Evolutionary conservation across 2,329 filamentous ascomycete genomes (phyloP).

Genomic region (Aspergillus tanneri): DNA sequence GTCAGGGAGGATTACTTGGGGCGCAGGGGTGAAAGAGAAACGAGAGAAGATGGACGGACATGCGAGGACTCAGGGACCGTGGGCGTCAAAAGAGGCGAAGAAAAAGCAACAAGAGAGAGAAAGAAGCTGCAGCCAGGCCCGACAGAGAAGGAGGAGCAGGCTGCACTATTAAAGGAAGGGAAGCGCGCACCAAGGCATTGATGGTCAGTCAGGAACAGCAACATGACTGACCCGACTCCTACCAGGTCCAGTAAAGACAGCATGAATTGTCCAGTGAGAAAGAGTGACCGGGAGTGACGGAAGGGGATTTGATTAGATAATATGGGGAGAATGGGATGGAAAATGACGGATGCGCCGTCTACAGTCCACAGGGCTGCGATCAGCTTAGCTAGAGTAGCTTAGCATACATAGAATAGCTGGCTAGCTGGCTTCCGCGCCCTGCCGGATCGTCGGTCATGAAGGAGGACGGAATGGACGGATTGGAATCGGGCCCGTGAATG

Average conservation of each 20-base stretch:
- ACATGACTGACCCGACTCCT: not conserved
- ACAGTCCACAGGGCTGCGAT: conserved; percentile 14
- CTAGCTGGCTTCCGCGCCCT: conserved; percentile 25
- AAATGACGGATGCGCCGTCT: conserved; percentile 25
- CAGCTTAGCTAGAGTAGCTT: no score
- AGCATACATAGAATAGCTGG: no score
- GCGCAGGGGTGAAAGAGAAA: conserved; percentile 4
- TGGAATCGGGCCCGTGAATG: not conserved
- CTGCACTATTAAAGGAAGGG: conserved; percentile 22
- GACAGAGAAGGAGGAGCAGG: conserved; percentile 12
- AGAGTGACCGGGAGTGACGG: conserved; percentile 26
- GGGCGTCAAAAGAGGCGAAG: conserved; percentile 14
- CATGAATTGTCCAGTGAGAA: conserved; percentile 20
- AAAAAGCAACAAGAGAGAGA: conserved; percentile 12
- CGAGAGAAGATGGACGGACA: conserved; percentile 4
- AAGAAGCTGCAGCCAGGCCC: conserved; percentile 14
- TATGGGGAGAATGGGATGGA: conserved; percentile 7
- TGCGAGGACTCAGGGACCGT: no score
- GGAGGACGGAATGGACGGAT: conserved; percentile 21
- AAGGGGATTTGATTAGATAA: conserved; percentile 26
- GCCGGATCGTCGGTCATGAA: conserved; percentile 16
- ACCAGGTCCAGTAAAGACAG: conserved; percentile 3
- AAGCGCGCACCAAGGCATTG: conserved; percentile 15
- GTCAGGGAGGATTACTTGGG: conserved; percentile 3
- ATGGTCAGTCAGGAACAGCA: conserved; percentile 25